These are phyloP conservation scores for Inga leiocalycina DNA, from an alignment of 306 rosid species.

Conservation along the genomic window DNA sequence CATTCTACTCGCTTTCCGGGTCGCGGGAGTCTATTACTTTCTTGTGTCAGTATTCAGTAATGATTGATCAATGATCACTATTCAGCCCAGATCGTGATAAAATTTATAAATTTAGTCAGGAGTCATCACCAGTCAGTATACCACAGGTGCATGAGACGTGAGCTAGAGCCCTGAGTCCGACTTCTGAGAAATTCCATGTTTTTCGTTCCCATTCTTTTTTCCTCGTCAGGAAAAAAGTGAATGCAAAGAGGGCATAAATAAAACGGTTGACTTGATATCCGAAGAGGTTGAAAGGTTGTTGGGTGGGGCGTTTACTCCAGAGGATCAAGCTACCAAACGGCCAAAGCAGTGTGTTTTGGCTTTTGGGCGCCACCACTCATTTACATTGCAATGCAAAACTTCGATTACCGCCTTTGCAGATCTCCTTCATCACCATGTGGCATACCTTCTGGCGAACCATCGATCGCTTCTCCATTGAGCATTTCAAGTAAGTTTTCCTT, in stretches of 20 bases:
- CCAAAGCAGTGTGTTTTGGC: conserved; percentile 30
- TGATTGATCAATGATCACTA: too few relatives aligned
- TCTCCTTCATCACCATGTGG: conserved; percentile 55
- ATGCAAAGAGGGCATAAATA: background rate
- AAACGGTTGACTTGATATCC: background rate
- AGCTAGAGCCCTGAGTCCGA: background rate
- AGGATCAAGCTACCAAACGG: conserved; percentile 36
- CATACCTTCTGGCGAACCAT: conserved; percentile 74
- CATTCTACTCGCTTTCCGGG: background rate
- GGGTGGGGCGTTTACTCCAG: conserved; percentile 12
- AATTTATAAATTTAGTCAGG: too few relatives aligned
- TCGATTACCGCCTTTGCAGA: background rate
- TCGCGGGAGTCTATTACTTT: too few relatives aligned
- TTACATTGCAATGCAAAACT: conserved; percentile 38
- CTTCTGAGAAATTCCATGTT: background rate
- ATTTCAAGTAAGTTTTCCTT: conserved; percentile 60
- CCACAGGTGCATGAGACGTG: background rate
- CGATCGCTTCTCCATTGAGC: conserved; percentile 82
- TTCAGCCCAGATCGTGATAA: background rate
- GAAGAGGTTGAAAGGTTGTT: conserved; percentile 61
- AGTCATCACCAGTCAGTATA: background rate
- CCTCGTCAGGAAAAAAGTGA: background rate
- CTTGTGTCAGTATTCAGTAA: background rate
- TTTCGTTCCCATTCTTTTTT: too few relatives aligned
- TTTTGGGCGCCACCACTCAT: conserved; percentile 13